Percentiles rank a stretch among this genome's conserved stretches.
phyloP scores from a whole-genome alignment of 768 basidiomycete species.

The Kwoniella dejecticola region DNA sequence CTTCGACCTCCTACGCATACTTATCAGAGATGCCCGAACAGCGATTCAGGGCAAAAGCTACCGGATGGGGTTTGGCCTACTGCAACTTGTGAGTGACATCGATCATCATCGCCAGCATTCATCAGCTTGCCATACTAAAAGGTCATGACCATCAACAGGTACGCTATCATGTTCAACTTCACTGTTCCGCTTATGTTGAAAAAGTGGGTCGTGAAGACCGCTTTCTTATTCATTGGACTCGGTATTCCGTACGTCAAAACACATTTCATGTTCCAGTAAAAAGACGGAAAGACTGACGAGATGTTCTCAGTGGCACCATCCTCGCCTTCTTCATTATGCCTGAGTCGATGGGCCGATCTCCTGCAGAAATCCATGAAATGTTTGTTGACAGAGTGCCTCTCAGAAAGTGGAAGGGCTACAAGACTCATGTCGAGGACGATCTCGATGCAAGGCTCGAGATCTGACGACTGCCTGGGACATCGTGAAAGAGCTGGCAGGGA shows the following conservation, averaged over 20 bases:
- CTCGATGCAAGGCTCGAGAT: constrained; percentile 12
- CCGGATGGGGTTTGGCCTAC: constrained; percentile 26
- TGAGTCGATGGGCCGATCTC: constrained; percentile 18
- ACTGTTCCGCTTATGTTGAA: constrained; percentile 30
- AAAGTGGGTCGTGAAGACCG: constrained; percentile 25
- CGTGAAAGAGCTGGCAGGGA: too few species aligned
- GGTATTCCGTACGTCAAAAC: constrained; percentile 23
- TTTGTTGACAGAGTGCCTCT: constrained; percentile 20
- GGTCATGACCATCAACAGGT: constrained; percentile 4
- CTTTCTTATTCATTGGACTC: constrained; percentile 24
- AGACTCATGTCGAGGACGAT: constrained; percentile 23
- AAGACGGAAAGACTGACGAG: neutral
- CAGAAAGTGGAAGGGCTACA: constrained; percentile 27
- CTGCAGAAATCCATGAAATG: constrained; percentile 35
- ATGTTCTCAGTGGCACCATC: constrained; percentile 11
- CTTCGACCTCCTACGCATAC: constrained; percentile 21
- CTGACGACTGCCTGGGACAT: neutral
- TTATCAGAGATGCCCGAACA: constrained; percentile 24
- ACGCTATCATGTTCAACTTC: constrained; percentile 28
- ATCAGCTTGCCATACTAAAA: neutral
- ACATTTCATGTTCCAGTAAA: too few species aligned
- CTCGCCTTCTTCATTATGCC: constrained; percentile 33
- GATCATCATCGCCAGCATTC: neutral
- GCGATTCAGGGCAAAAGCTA: constrained; percentile 16
- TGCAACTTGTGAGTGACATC: constrained; percentile 18